phyloP scores from a whole-genome alignment of 1,284 basidiomycete species.

The Ustilago nuda region DNA sequence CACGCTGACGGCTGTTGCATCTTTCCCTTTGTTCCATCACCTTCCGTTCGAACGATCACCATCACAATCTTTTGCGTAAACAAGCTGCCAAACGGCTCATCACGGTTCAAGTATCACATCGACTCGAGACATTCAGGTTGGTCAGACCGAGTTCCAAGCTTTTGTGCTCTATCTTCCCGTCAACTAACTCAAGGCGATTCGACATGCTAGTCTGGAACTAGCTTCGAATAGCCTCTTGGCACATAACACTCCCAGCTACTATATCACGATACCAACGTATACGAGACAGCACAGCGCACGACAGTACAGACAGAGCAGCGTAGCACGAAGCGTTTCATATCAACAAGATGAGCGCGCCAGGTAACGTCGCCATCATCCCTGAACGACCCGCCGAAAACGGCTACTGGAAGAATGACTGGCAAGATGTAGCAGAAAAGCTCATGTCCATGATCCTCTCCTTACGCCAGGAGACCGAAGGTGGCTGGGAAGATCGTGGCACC shows the following conservation, averaged over 20 bases:
- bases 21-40: background rate
- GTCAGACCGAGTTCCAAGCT: background rate
- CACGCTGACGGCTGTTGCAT: background rate
- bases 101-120: background rate
- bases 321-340: background rate
- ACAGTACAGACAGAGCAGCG: background rate
- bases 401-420: constrained; percentile 45
- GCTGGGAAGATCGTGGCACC: constrained; percentile 36
- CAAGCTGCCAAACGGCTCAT: background rate
- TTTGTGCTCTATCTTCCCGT: background rate
- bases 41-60: background rate
- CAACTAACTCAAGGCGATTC: background rate
- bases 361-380: constrained; percentile 39
- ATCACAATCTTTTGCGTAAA: background rate
- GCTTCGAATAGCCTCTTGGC: background rate
- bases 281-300: background rate
- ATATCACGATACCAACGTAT: too few species aligned
- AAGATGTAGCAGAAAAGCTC: constrained; percentile 33
- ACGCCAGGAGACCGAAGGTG: constrained; percentile 40
- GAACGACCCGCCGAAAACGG: constrained; percentile 46
- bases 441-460: constrained; percentile 37
- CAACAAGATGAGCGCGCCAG: constrained; percentile 29
- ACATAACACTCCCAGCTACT: background rate
- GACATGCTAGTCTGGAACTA: background rate
- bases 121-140: background rate